Conservation (phyloP, 345 rosid genomes). For the Toxicodendron radicans region DNA sequence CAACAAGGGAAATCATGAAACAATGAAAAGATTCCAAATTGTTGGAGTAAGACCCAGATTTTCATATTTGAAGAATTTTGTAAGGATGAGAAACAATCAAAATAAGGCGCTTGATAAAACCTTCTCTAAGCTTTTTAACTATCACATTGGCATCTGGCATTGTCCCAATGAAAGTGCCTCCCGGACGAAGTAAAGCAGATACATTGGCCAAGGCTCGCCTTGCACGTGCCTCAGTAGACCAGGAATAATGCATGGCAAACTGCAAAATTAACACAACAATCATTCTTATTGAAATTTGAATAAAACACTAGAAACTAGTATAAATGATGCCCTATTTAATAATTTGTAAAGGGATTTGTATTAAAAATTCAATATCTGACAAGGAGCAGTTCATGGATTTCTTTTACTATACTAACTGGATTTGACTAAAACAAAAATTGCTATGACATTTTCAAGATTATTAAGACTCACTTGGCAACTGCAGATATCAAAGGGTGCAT, state of each 20-base stretch:
- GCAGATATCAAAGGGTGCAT: slow-evolving; percentile 93
- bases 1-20: neutral
- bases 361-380: neutral
- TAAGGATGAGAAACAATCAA: neutral
- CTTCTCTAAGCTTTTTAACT: slow-evolving; percentile 81
- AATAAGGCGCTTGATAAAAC: slow-evolving; percentile 32
- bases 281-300: neutral
- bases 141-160: slow-evolving; percentile 99
- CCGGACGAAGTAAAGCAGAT: slow-evolving; percentile 92
- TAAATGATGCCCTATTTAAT: neutral
- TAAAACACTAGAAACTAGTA: neutral
- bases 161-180: slow-evolving; percentile 90
- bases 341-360: too few relatives aligned
- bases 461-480: slow-evolving; percentile 80
- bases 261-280: slow-evolving; percentile 36
- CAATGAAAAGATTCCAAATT: neutral
- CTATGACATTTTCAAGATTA: neutral
- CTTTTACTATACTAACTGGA: neutral
- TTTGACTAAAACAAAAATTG: neutral
- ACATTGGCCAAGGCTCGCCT: slow-evolving; percentile 91
- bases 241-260: slow-evolving; percentile 98
- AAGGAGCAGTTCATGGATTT: neutral
- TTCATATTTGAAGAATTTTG: neutral
- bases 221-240: slow-evolving; percentile 94
- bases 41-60: neutral